Base-by-base conservation (phyloP, 768 basidiomycete species). In the Imleria badia region DNA sequence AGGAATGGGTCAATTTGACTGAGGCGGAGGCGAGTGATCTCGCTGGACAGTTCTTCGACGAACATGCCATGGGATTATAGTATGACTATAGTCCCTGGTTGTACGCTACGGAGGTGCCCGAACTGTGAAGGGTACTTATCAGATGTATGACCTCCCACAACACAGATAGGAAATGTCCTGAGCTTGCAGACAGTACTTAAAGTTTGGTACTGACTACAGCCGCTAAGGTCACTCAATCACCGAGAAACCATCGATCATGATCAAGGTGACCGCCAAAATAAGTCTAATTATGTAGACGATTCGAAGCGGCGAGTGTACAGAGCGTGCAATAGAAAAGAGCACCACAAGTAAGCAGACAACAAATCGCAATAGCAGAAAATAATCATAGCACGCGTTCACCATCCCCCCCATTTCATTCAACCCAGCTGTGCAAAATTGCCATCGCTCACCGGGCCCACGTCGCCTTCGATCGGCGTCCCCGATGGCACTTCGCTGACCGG, bases 361-460 rank as follows among this genome's bases (percentile, higher is more conserved):
- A 61, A 40, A 55, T 54, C 46, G 50, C 44, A 64, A 66, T 58
- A 63, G 58, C 60, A 63, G 38, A 54, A 22, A 66, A 70, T 68
- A 72, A 66, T 56, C 57, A 61, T 61, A 67, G 33, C 55, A 35
- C 34, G 19, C 10, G 5, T 41, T 40, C 19, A 22, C 39, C 1
- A 26, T 43, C 31, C 30, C 44, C 12, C 40, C 26, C 22, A 41
- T 23, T 13, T 29, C 22, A 10, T 20, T 73, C 65, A 76, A 48
- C 68, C 75, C 56, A 86, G 68, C 64, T 81, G 78, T 33, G 84
- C 74, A 62, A 80, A 78, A 52, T 72, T 77, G 2, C 80, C 84
- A 47, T 86, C 84, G 22, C 66, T 64, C 34, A 85, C 65, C 2
- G 86, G 87, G 1, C 81, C 87, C 34, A 66, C 70, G 15, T 79